phyloP scores from a whole-genome alignment of 169 alveolate genomes.

The Eimeria acervulina region DNA sequence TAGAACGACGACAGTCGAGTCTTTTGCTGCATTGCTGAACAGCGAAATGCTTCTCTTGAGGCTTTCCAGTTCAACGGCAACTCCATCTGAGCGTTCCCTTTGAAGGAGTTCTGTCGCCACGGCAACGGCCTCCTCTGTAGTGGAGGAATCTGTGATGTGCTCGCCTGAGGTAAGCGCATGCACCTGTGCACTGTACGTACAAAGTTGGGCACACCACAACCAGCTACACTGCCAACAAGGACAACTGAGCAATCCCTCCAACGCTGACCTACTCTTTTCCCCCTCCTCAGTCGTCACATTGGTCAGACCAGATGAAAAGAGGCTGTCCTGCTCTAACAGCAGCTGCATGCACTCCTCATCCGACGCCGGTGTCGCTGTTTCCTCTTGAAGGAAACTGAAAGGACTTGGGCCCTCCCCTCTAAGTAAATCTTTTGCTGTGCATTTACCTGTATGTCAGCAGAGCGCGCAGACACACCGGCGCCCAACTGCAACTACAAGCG shows the following conservation, averaged over 20 bases:
- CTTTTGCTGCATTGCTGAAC: neutral
- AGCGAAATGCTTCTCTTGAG: neutral
- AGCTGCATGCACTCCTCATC: constrained; percentile 54
- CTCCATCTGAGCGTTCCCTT: neutral
- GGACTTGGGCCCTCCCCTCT: neutral
- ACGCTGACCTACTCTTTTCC: neutral
- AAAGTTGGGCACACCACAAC: neutral
- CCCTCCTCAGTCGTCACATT: neutral
- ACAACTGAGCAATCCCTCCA: neutral
- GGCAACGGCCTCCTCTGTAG: constrained; percentile 7
- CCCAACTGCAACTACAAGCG: neutral
- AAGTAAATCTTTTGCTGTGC: constrained; percentile 31
- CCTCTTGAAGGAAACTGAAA: constrained; percentile 55
- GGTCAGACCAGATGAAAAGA: neutral
- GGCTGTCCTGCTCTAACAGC: neutral
- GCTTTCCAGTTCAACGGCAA: too few relatives aligned
- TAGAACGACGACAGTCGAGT: constrained; percentile 28
- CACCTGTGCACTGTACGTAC: neutral
- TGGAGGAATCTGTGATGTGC: neutral
- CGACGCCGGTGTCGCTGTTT: neutral
- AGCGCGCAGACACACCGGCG: neutral
- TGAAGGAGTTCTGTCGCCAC: neutral
- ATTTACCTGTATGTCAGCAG: neutral
- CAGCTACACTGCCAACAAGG: neutral
- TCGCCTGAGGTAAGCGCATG: constrained; percentile 12